Evolutionary conservation across 1,284 basidiomycete genomes (phyloP), one percentile per base, ranked within the genome.

Genomic region (Irpex sp.): DNA sequence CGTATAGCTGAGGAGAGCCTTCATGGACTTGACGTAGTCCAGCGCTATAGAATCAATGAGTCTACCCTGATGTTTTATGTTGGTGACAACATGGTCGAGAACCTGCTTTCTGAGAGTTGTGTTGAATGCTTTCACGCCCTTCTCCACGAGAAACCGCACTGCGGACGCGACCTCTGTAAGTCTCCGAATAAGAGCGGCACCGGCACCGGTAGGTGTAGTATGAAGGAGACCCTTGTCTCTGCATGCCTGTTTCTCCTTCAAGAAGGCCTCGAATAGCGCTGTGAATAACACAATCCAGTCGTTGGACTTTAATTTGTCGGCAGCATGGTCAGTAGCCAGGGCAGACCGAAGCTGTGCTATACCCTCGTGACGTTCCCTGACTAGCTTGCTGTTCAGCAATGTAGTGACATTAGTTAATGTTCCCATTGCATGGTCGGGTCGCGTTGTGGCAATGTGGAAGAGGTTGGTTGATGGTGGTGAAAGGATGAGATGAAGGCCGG

Each of bases 1-100:
- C 1, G 78, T 75, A 72, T 87, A 89, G 58, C 77, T 77, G 52
- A 94, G 78, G 2, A 92, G 72, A 57, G 79, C 80, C 49, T 85
- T 84, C 40, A 97, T 79, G 0, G 91, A 83, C 73, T 96, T 95
- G 64, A 90, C 81, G 73, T 95, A 97, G 73, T 95, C 87, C 64
- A 93, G 76, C 2, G 91, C 87, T 4, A 95, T 82, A 0, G 87
- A 86, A 5, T 80, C 71, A 59, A 91, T 82, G 7, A 97, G 79
- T 52, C 82, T 69, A 31, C 82, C 81, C 9, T 82, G 76, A 67
- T 86, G 73, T 9, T 86, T 79, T 64, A 94, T 81, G 63, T 83
- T 83, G 62, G 87, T 83, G 3, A 81, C 76, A 60, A 97, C 79
- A 72, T 96, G 92, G 3, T 79, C 78, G 59, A 93, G 76, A 44